These are phyloP conservation scores for Backusella australiensis DNA, from an alignment of 192 early-diverging fungal species.

Conservation along the genomic window DNA sequence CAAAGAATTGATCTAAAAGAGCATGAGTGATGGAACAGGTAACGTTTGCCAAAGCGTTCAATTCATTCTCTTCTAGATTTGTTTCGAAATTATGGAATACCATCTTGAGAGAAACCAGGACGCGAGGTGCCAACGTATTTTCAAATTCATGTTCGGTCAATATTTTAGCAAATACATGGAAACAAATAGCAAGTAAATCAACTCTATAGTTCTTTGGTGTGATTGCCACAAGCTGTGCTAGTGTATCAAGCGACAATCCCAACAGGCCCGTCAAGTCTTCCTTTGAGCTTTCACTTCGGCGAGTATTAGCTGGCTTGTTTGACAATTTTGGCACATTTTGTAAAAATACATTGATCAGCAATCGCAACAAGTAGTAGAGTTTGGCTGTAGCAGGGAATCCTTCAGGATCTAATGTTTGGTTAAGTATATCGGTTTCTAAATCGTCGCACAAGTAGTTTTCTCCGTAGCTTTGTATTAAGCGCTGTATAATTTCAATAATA, in stretches of 20 bases:
- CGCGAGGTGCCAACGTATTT: conserved; percentile 39
- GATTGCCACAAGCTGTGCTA: conserved; percentile 42
- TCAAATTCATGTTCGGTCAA: conserved; percentile 44
- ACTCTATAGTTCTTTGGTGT: conserved; percentile 44
- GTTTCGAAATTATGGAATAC: conserved; percentile 40
- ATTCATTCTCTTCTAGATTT: conserved; percentile 15
- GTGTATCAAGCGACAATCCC: conserved; percentile 39
- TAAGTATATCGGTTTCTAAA: conserved; percentile 25
- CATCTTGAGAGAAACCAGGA: conserved; percentile 45
- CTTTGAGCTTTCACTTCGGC: conserved; percentile 5
- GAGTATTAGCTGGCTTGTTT: conserved; percentile 11
- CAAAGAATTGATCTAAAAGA: conserved; percentile 20
- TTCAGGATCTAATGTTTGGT: conserved; percentile 29
- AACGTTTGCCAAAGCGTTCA: conserved; percentile 22
- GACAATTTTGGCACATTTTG: conserved; percentile 42
- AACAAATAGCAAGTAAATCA: conserved; percentile 48
- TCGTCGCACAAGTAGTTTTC: conserved; percentile 37
- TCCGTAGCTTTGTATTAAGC: conserved; percentile 44
- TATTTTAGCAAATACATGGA: conserved; percentile 46
- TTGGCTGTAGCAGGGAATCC: conserved; percentile 38
- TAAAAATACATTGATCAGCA: conserved; percentile 44
- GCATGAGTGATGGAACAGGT: conserved; percentile 26
- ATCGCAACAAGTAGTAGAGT: conserved; percentile 39
- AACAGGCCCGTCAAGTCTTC: conserved; percentile 28
- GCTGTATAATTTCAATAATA: conserved; percentile 50